Percentiles rank a stretch among this genome's conserved stretches.
Conservation (phyloP, 805 yeast species). For the Cyberlindnera mississippiensis region DNA sequence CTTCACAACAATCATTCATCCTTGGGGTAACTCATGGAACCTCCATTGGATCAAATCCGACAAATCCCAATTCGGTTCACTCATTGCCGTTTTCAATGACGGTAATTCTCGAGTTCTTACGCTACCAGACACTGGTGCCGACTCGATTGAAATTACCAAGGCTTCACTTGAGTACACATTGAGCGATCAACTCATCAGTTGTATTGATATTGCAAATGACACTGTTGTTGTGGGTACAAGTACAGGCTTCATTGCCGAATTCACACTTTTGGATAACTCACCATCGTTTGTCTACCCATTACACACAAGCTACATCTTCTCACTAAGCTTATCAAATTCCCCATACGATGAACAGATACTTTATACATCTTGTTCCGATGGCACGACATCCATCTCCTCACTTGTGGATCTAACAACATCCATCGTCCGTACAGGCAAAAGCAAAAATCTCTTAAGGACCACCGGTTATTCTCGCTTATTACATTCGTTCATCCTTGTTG, state of each 20-base stretch:
- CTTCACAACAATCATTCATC: constrained; percentile 32
- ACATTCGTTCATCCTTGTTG: constrained; percentile 37
- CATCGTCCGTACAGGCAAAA: constrained; percentile 28
- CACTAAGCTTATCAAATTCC: constrained; percentile 34
- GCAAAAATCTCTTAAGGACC: constrained; percentile 30
- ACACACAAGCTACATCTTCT: constrained; percentile 35
- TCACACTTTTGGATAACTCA: constrained; percentile 22
- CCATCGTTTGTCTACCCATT: constrained; percentile 39
- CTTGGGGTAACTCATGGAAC: constrained; percentile 42
- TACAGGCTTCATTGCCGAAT: constrained; percentile 60
- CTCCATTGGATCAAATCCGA: constrained; percentile 38
- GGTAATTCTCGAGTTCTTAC: constrained; percentile 51
- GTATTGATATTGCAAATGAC: constrained; percentile 43
- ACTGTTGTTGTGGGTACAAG: constrained; percentile 52
- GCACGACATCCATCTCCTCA: constrained; percentile 35
- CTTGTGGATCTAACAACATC: constrained; percentile 30
- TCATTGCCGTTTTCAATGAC: constrained; percentile 54
- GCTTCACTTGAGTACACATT: constrained; percentile 28
- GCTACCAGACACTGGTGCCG: constrained; percentile 24
- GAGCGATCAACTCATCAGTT: constrained; percentile 35
- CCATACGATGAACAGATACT: constrained; percentile 32
- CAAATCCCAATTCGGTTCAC: constrained; percentile 36
- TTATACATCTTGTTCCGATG: constrained; percentile 39
- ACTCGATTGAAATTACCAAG: constrained; percentile 18
- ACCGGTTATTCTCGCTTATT: constrained; percentile 31